Base-by-base conservation (phyloP, 75 land plant genomes). In the Pseudotsuga menziesii region DNA sequence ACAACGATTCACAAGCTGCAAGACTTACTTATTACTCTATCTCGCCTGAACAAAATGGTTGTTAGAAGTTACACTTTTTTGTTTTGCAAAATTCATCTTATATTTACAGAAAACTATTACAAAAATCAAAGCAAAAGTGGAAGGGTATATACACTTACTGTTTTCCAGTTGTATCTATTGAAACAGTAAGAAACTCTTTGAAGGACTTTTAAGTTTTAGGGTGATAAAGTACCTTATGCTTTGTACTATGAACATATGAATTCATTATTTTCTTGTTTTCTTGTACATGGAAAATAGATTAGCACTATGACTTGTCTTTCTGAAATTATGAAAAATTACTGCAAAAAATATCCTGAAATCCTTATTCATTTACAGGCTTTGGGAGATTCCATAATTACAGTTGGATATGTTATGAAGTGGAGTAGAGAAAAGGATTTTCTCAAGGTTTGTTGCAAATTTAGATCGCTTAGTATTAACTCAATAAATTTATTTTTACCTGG, bases 391-490 rank as follows among this genome's bases (percentile, higher is more conserved):
- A 22, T 77, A 14, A 60, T 76, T 52, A 25, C 75, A n/a, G 78
- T 91, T 85, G 93, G 89, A 35, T 91, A 89, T 69, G 72, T 85
- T 32, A 89, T 91, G 91, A 91, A 91, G 76, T 79, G 84, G 78
- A 87, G 91, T 61, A 87, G 93, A 23, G 89, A 91, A 85, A 81
- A 73, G 77, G 93, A 91, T 83, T 91, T 91, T 83, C 82, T 83
- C 7, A 91, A 89, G 89, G 93, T 83, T 58, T 73, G 72, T 5
- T 12, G 7, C 26, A n/a, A 58, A 58, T 57, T 69, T 41, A 29
- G 41, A 7, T 57, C 19, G 16, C 23, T 56, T 25, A 26, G 57
- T 66, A 8, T 52, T 13, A 5, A 1, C 26, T 23, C 29, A 56
- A 26, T 25, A 2, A 56, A 26, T 44, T 64, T 69, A 44, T 39